Base-by-base conservation (phyloP, 2,329 filamentous ascomycete species). In the Fusarium virguliforme region DNA sequence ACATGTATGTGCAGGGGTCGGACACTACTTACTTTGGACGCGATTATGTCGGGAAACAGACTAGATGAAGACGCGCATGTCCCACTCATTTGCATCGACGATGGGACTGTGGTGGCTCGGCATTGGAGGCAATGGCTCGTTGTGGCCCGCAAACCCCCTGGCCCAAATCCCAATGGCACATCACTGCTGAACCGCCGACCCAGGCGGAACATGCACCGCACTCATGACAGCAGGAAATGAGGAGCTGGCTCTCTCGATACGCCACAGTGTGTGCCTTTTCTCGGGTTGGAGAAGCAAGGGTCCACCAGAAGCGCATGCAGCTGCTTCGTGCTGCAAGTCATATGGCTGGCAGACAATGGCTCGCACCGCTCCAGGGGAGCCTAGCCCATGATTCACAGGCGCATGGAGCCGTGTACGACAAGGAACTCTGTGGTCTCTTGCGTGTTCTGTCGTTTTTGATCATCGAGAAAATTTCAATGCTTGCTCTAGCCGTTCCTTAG, bases 201-300 rank as follows among this genome's bases (percentile, higher is more conserved):
- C 38, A 22, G 38, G 38, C 38, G 38, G 38, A 40, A 40, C 38
- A 40, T 40, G 38, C 18, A 40, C 38, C 38, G 38, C 38, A 40
- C n/a, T 40, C 38, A 40, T 10, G n/a, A n/a, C n/a, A n/a, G n/a
- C 22, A 18, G 38, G 6, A 40, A 40, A 40, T 22, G 38, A 40
- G n/a, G n/a, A 40, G 38, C n/a, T 12, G 38, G 38, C n/a, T n/a
- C n/a, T n/a, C n/a, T n/a, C n/a, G n/a, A n/a, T n/a, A n/a, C n/a
- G n/a, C n/a, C n/a, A n/a, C n/a, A n/a, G n/a, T n/a, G n/a, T 40
- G 38, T 40, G n/a, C 38, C 38, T 40, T 40, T 40, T 40, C 38
- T 40, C n/a, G 8, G n/a, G 38, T 22, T 40, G 38, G 38, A 10
- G 38, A 22, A 22, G 38, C n/a, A 22, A 40, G 38, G 38, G 38